These are phyloP conservation scores for Haematococcus lacustris DNA, from an alignment of 139 green algal species.

Conservation along the genomic window DNA sequence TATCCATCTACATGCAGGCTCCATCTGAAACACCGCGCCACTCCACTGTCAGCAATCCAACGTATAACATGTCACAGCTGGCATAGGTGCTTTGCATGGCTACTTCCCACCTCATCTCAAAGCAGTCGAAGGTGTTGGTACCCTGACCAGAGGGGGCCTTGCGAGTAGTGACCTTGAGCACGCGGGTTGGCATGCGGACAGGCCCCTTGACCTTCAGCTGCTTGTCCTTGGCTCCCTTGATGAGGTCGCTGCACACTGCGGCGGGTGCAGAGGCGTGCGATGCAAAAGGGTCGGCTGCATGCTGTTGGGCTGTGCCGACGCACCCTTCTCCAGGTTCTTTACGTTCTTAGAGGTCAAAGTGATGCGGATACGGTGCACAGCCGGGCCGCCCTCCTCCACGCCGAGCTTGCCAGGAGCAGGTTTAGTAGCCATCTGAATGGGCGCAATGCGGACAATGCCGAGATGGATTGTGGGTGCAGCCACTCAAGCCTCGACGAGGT, in stretches of 20 bases:
- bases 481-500: neutral
- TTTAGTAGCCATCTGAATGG: constrained; percentile 20
- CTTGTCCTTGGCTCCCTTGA: constrained; percentile 97
- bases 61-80: too few species aligned
- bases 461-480: neutral
- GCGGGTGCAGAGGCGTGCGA: too few species aligned
- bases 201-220: constrained; percentile 95
- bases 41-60: too few species aligned
- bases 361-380: constrained; percentile 94
- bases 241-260: constrained; percentile 92
- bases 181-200: constrained; percentile 97
- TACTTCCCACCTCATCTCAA: constrained; percentile 79
- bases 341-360: constrained; percentile 95
- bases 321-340: constrained; percentile 96
- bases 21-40: too few species aligned
- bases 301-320: too few species aligned
- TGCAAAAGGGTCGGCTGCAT: too few species aligned
- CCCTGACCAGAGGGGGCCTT: constrained; percentile 98
- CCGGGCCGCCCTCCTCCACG: constrained; percentile 71
- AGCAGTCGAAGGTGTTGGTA: constrained; percentile 98
- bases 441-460: neutral
- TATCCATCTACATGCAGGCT: too few species aligned
- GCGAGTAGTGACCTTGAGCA: constrained; percentile 91
- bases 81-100: neutral
- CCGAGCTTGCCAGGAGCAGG: constrained; percentile 29